Base-by-base conservation (phyloP, 306 rosid genomes). In the Cyclanthera cordifolia region DNA sequence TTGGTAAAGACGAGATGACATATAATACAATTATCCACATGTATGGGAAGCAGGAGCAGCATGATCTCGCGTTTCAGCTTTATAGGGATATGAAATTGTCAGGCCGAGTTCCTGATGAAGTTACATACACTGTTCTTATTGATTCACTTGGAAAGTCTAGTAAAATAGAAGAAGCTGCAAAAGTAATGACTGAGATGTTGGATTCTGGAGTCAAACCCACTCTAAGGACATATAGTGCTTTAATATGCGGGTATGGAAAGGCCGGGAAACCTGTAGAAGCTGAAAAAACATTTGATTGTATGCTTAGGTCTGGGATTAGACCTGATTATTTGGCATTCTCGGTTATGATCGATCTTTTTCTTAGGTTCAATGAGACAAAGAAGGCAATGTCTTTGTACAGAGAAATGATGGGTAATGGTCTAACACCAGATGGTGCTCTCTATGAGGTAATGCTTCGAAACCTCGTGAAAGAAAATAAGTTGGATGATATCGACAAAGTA, bases 1-100 rank as follows among this genome's bases (percentile, higher is more conserved):
- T 87, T 83, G 90, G 87, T 72, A 83, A 77, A 82, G 98, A 92
- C 79, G 96, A 92, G 84, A 92, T 92, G 98, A 92, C 98, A 9
- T 92, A 89, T 77, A 92, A 92, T 77, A 92, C 95, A 11, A 77
- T 92, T 51, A 87, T 92, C 60, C 90, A 87, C 80, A 92, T 92
- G 98, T 67, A 89, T 70, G 96, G 95, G 58, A 92, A 87, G 84
- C 92, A 83, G 45, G 98, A 96, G 27, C 83, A 78, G 59, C 83
- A 77, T 76, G 96, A 89, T 53, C 70, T 72, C 69, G 98, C 96
- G 8, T 71, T 87, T 27, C 79, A 83, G 82, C 83, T 92, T 63
- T 92, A 92, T 73, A 80, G 77, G 78, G 90, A 87, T 79, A 89
- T 92, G 98, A 87, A 85, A 79, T 72, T 59, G 50, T 71, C 83